phyloP scores from a whole-genome alignment of 1,139 yeast species.

The Pneumocystis jirovecii region DNA sequence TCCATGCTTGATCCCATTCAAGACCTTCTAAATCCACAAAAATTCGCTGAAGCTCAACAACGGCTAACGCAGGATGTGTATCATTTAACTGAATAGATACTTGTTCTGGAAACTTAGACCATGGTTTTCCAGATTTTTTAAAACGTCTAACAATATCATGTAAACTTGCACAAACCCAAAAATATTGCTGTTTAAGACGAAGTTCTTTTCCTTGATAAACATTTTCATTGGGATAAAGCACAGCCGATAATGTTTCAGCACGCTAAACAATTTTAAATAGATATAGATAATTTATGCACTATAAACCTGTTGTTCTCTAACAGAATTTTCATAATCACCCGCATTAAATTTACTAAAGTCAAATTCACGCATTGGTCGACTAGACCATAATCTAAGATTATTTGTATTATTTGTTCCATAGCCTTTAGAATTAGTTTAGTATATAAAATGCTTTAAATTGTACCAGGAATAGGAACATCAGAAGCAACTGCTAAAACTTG shows the following conservation, averaged over 20 bases:
- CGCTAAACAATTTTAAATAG: slow-evolving; percentile 27
- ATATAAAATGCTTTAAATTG: slow-evolving; percentile 35
- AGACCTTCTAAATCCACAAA: slow-evolving; percentile 70
- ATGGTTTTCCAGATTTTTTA: slow-evolving; percentile 62
- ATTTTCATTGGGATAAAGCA: slow-evolving; percentile 77
- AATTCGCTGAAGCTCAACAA: slow-evolving; percentile 79
- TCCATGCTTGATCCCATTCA: slow-evolving; percentile 77
- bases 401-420: slow-evolving; percentile 43
- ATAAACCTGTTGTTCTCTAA: slow-evolving; percentile 48
- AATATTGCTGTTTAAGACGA: slow-evolving; percentile 87
- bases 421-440: background rate
- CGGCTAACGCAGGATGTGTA: slow-evolving; percentile 86
- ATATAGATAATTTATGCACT: slow-evolving; percentile 84
- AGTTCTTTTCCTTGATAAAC: slow-evolving; percentile 83
- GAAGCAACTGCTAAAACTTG: slow-evolving; percentile 82
- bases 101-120: slow-evolving; percentile 73
- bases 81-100: slow-evolving; percentile 89
- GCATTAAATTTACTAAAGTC: slow-evolving; percentile 84
- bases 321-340: slow-evolving; percentile 82
- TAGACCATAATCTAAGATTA: slow-evolving; percentile 81
- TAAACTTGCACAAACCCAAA: slow-evolving; percentile 91
- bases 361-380: slow-evolving; percentile 80
- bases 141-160: slow-evolving; percentile 85
- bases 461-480: slow-evolving; percentile 90
- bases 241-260: background rate